A percentile compares a stretch with the other conserved stretches of the same genome.
Conservation (phyloP, 164 flowering plant genomes). For the Chimonanthus salicifolius region DNA sequence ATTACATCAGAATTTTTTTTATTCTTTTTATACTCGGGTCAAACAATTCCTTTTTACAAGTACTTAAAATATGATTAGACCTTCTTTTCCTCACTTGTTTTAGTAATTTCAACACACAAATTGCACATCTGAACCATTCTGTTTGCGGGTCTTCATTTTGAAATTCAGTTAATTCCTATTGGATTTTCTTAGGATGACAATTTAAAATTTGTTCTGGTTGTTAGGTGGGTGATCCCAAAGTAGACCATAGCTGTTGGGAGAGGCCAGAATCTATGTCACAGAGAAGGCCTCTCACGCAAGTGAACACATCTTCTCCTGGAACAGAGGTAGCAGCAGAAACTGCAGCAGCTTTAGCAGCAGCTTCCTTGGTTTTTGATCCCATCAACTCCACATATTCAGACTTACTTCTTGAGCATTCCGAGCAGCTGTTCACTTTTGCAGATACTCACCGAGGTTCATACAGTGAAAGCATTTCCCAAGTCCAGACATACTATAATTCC, state of each 20-base stretch:
- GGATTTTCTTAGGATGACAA: background rate
- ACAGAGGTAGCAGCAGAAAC: conserved; percentile 95
- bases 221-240: conserved; percentile 76
- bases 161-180: background rate
- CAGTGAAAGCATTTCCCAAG: conserved; percentile 64
- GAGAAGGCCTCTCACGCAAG: conserved; percentile 64
- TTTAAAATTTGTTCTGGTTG: conserved; percentile 1
- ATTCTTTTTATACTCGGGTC: too few species aligned
- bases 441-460: conserved; percentile 55
- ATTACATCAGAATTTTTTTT: too few species aligned
- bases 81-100: too few species aligned
- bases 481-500: conserved; percentile 64
- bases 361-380: conserved; percentile 74
- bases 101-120: too few species aligned
- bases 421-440: conserved; percentile 68
- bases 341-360: conserved; percentile 91
- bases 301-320: conserved; percentile 69
- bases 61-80: too few species aligned
- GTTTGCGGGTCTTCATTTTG: background rate
- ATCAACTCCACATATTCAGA: conserved; percentile 50
- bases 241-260: conserved; percentile 87
- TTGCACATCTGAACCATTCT: background rate
- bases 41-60: too few species aligned
- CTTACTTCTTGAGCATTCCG: conserved; percentile 63
- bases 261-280: conserved; percentile 74